Percentiles rank a stretch among this genome's conserved stretches.
These are phyloP conservation scores for Euptelea pleiosperma DNA, from an alignment of 164 flowering plant genomes.

Conservation along the genomic window DNA sequence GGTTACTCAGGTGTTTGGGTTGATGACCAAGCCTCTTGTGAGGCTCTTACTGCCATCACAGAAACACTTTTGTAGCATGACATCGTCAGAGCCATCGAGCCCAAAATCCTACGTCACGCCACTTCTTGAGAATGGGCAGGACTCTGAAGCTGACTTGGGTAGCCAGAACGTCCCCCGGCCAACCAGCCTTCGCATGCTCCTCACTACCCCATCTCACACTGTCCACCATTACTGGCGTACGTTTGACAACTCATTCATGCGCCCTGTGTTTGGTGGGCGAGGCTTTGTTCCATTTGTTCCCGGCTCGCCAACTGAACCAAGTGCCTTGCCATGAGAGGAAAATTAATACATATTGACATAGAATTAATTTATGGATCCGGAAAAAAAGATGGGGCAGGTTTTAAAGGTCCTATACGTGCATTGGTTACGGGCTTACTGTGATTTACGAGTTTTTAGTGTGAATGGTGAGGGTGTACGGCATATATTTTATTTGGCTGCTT, in stretches of 20 bases:
- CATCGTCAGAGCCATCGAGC: conserved; percentile 46
- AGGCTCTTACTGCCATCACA: conserved; percentile 52
- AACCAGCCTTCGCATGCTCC: conserved; percentile 57
- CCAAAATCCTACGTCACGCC: conserved; percentile 68
- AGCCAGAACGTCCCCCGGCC: conserved; percentile 35
- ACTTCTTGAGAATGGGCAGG: conserved; percentile 53
- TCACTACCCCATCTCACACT: conserved; percentile 51
- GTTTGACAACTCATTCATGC: conserved; percentile 82
- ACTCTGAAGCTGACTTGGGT: conserved; percentile 35
- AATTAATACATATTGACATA: not conserved
- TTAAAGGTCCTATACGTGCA: no score
- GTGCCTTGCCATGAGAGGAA: conserved; percentile 17
- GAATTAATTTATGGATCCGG: not conserved
- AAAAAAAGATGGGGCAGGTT: no score
- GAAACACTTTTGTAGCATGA: conserved; percentile 27
- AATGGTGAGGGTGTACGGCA: no score
- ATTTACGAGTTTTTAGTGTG: no score
- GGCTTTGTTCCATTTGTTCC: conserved; percentile 79
- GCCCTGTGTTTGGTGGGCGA: conserved; percentile 90
- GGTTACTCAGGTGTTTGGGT: conserved; percentile 53
- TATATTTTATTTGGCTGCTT: no score
- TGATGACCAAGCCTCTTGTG: conserved; percentile 79
- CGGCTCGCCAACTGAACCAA: conserved; percentile 68
- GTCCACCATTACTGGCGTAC: conserved; percentile 89
- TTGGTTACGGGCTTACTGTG: no score